Conservation (phyloP, 1,284 basidiomycete species). For the Ceratobasidium sp. region DNA sequence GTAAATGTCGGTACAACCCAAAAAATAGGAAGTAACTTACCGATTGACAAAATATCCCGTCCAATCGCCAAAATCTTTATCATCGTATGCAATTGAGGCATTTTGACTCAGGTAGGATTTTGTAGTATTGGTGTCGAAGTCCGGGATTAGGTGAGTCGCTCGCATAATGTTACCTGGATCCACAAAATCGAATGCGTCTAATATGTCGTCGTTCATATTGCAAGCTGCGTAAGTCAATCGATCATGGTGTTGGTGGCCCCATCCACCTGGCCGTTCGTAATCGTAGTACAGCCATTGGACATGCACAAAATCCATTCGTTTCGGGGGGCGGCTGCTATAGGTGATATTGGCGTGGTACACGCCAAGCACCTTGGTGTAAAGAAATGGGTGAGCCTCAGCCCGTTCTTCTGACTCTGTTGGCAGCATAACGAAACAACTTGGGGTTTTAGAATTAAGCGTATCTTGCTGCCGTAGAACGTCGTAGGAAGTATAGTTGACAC, state of each 20-base stretch:
- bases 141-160: slow-evolving; percentile 28
- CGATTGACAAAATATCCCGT: slow-evolving; percentile 46
- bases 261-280: background rate
- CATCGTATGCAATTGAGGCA: background rate
- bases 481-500: too few species aligned
- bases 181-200: slow-evolving; percentile 40
- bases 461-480: slow-evolving; percentile 46
- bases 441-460: slow-evolving; percentile 42
- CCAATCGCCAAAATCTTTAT: slow-evolving; percentile 44
- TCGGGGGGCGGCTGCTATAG: background rate
- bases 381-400: slow-evolving; percentile 35
- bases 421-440: slow-evolving; percentile 33
- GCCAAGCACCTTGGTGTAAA: slow-evolving; percentile 45
- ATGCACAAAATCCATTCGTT: slow-evolving; percentile 48
- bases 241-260: slow-evolving; percentile 9
- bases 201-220: background rate
- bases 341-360: slow-evolving; percentile 43
- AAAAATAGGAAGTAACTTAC: slow-evolving; percentile 39
- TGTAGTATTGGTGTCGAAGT: slow-evolving; percentile 25
- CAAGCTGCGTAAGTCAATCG: background rate
- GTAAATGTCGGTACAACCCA: background rate
- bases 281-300: slow-evolving; percentile 48
- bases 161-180: slow-evolving; percentile 22
- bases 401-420: slow-evolving; percentile 14
- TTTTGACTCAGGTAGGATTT: background rate